A percentile compares a stretch with the other conserved stretches of the same genome.
Conservation (phyloP, 108 stramenopile species). For the Cyclotella distinguenda region DNA sequence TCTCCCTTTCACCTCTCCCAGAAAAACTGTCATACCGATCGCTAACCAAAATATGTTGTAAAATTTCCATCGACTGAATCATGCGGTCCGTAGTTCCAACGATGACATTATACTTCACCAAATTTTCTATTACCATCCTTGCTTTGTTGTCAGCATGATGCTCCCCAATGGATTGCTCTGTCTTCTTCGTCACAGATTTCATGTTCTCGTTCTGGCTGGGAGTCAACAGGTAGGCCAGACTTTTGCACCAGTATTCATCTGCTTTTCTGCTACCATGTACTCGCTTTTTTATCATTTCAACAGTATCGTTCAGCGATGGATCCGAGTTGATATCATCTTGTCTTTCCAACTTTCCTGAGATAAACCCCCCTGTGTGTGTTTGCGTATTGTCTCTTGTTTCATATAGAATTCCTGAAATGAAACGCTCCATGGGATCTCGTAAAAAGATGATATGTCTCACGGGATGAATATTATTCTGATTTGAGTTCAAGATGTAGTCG, state of each 20-base stretch:
- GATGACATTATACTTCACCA: slow-evolving; percentile 51
- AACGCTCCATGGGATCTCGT: slow-evolving; percentile 49
- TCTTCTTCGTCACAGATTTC: background rate
- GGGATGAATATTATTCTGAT: background rate
- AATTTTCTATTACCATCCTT: slow-evolving; percentile 31
- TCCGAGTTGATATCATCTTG: slow-evolving; percentile 9
- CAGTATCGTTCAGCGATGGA: slow-evolving; percentile 2
- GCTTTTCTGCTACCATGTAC: slow-evolving; percentile 7
- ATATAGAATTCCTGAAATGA: slow-evolving; percentile 46
- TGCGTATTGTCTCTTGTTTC: slow-evolving; percentile 6
- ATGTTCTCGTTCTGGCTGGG: slow-evolving; percentile 34
- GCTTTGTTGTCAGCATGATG: slow-evolving; percentile 19
- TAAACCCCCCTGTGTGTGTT: slow-evolving; percentile 39
- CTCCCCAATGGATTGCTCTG: background rate
- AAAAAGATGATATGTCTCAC: slow-evolving; percentile 48
- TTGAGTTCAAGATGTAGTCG: slow-evolving; percentile 12
- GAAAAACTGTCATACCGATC: background rate
- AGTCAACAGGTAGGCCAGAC: slow-evolving; percentile 48
- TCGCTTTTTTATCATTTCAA: slow-evolving; percentile 15
- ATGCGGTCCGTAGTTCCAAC: slow-evolving; percentile 58
- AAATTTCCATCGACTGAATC: slow-evolving; percentile 46
- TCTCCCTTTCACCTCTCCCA: background rate
- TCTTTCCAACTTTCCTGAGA: slow-evolving; percentile 41
- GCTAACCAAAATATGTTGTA: slow-evolving; percentile 40
- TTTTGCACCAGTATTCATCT: slow-evolving; percentile 28